Base-by-base conservation (phyloP, 2,329 filamentous ascomycete species). In the Ophiognomonia clavigignenti-juglandacearum region DNA sequence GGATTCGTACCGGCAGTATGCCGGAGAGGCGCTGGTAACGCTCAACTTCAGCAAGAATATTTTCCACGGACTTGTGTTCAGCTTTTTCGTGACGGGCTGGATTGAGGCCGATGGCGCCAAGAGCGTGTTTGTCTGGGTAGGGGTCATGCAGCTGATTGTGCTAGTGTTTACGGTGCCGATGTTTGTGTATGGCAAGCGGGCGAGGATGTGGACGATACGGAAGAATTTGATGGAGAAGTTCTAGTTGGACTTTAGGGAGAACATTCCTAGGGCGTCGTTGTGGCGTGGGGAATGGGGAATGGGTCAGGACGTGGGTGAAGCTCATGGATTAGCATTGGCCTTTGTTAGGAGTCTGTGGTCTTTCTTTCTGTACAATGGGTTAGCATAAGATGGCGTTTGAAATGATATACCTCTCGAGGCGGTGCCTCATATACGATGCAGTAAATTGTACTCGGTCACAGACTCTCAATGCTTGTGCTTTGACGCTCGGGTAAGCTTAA, bases 11-110 rank as follows among this genome's bases (percentile, higher is more conserved):
- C 78, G 91, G 10, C 86, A 95, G 59, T 96, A 96, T 64, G 92
- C 92, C 0, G 91, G 90, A 18, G 92, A 97, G 66, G 91, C 92
- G 3, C 75, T 97, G 27, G 93, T 97, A 13, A 96, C 92, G 18
- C 72, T 97, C 56, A 97, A 96, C 61, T 93, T 96, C 61, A 83
- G 82, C 68, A 97, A 97, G 74, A 97, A 96, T 61, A 78, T 96
- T 46, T 79, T 96, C 22, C 92, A 97, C 58, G 92, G 92, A 0
- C 72, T 97, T 44, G 77, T 96, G 0, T 97, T 96, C 61, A 81
- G 87, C 50, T 71, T 96, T 41, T 96, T 97, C 64, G 87, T 96
- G 56, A 88, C 88, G 4, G 73, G 79, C 45, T 97, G 92, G 92
- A 72, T 97, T 19, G 77, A 86, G 26, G 63, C 67, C 2, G 83